A percentile compares a stretch with the other conserved stretches of the same genome.
Evolutionary conservation across 1,284 basidiomycete genomes (phyloP).

Genomic region (Boletus holoroseus): DNA sequence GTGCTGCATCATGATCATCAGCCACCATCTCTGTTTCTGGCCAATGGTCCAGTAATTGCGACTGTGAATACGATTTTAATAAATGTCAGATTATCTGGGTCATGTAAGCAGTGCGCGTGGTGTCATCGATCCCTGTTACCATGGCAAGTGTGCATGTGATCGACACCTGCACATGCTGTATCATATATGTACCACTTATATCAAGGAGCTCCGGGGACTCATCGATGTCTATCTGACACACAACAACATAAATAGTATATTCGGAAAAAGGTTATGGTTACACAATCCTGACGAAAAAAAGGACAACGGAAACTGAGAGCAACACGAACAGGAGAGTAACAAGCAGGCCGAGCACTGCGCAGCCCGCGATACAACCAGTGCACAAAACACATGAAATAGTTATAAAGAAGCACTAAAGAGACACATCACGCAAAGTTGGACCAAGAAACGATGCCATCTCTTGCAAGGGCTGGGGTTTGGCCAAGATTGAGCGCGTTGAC

Average conservation of each 20-base stretch:
- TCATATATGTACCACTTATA: no score
- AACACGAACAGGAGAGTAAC: not conserved
- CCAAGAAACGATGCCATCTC: constrained; percentile 60
- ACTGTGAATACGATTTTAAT: no score
- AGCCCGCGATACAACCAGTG: not conserved
- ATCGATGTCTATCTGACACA: not conserved
- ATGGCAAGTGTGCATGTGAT: no score
- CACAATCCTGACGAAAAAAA: not conserved
- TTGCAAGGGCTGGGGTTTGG: constrained; percentile 17
- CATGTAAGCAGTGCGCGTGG: no score
- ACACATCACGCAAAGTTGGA: constrained; percentile 47
- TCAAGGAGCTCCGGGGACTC: no score
- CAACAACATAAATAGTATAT: not conserved
- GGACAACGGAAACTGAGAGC: not conserved
- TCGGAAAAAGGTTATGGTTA: not conserved
- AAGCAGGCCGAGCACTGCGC: not conserved
- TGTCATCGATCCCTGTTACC: no score
- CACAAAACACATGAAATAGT: not conserved
- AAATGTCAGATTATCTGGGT: no score
- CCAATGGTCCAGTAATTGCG: no score
- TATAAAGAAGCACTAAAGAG: not conserved
- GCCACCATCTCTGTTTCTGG: no score
- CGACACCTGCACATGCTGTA: no score
- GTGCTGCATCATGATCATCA: no score
- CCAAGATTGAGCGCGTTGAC: constrained; percentile 33